Evolutionary conservation across 2,329 filamentous ascomycete genomes (phyloP), one percentile per base, ranked within the genome.

Genomic region (Lachnum nothofagi): DNA sequence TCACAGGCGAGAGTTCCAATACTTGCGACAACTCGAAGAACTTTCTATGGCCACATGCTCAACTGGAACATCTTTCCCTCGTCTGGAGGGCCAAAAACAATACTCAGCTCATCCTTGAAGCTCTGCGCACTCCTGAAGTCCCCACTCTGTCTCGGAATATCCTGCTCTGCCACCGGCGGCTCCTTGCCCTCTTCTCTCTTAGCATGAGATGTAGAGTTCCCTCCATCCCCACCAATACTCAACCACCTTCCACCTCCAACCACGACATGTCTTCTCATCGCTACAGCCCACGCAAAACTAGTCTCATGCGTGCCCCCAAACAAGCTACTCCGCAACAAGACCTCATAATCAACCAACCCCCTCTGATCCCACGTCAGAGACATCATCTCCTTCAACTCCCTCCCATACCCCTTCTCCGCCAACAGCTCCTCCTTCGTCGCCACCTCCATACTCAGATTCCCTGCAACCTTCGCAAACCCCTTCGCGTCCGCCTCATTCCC

Each of bases 261-360:
- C 14, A 54, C 46, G 35, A 57, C 49, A 51, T 59, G 56, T 19
- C 74, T 66, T 20, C 67, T 63, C 51, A 75, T 57, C 3, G 72
- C 74, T 25, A 77, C 56, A 45, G 70, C 71, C 66, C 70, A 75
- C 19, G 67, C 65, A 48, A 75, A 73, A 55, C 63, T 69, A 53
- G 70, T 74, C 59, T 65, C 65, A n/a, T 67, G 65, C 12, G 68
- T 63, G 0, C 73, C 73, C 1, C 67, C 65, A 49, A 75, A 68
- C 9, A 66, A 53, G 20, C 65, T 68, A 12, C 68, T 66, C 16
- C 68, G 57, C 48, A 71, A 60, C 58, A 76, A 56, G 5, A 77
- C 66, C 60, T 75, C 72, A 57, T 71, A 76, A 57, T 78, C 74
- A 12, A 76, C 67, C 23, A 76, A 60, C 0, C 65, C 68, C 35